Evolutionary conservation across 768 basidiomycete species (phyloP), one percentile per base, ranked within the genome.

Genomic region (Leccinum rimulosum): DNA sequence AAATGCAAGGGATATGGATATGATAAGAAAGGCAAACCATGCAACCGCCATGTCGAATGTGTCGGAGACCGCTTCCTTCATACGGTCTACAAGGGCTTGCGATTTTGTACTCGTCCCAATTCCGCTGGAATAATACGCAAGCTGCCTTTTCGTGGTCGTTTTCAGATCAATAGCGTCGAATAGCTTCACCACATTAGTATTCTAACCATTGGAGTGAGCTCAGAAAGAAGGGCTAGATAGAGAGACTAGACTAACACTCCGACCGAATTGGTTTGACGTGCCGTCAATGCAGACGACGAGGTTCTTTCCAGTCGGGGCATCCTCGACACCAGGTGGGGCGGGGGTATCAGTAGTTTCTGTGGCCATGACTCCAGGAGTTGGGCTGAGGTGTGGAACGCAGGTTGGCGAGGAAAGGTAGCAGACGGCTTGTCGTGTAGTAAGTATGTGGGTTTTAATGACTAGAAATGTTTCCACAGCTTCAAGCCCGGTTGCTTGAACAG

Each of bases 221-320:
- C 8, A 50, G 17, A 15, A 50, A 0, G 12, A 25, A 22, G 1
- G 3, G 25, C 19, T 9, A 19, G 17, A 40, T 6, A 49, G 43
- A 45, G 10, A 22, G 1, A 45, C 43, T 11, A 25, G 12, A 49
- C 25, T 27, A 49, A 50, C 50, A 11, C 30, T 50, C 5, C 3
- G 50, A 30, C 50, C 50, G 14, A 50, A 50, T 50, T 50, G 50
- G 12, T 50, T 50, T 8, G 28, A 50, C 4, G 50, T 50, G 28
- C 50, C 50, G 30, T 50, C 50, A 15, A 50, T 50, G 50, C 50
- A 50, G 17, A 50, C 50, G 1, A 50, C 58, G 17, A 69, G 56
- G 55, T 47, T 47, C 45, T 25, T 47, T 47, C 15, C 38, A 40
- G 8, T 40, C 38, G 6, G 0, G 1, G 38, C 8, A 8, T 40